Conservation (phyloP, 176 grass and related monocot genomes). For the Oryza nivara region DNA sequence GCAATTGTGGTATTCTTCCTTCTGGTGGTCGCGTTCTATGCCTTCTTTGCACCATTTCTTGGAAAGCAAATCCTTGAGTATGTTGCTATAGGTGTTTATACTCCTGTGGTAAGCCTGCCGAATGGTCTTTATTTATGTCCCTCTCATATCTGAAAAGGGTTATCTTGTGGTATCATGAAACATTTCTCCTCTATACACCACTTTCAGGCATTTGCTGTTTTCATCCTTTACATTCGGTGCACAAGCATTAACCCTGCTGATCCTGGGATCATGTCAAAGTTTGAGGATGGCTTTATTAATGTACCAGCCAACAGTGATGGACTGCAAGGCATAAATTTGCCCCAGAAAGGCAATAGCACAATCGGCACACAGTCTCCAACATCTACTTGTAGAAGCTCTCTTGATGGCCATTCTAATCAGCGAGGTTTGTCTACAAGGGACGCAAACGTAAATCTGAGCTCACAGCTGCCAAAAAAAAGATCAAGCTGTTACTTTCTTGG, state of each 20-base stretch:
- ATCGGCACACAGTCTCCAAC: slow-evolving; percentile 59
- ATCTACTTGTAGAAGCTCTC: slow-evolving; percentile 74
- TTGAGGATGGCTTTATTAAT: slow-evolving; percentile 73
- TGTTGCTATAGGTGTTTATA: slow-evolving; percentile 73
- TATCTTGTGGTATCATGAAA: slow-evolving; percentile 32
- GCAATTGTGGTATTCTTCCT: slow-evolving; percentile 95
- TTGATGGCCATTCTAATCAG: slow-evolving; percentile 65
- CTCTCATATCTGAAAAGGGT: slow-evolving; percentile 5
- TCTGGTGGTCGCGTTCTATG: slow-evolving; percentile 96
- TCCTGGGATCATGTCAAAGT: slow-evolving; percentile 97
- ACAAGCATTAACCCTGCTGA: slow-evolving; percentile 99
- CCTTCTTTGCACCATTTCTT: slow-evolving; percentile 96
- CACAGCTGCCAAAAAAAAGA: slow-evolving; percentile 54
- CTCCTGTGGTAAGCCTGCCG: slow-evolving; percentile 76
- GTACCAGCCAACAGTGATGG: slow-evolving; percentile 53
- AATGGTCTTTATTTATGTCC: not conserved
- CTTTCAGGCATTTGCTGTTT: slow-evolving; percentile 88
- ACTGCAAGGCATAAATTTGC: slow-evolving; percentile 49
- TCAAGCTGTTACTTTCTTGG: slow-evolving; percentile 74
- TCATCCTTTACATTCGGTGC: slow-evolving; percentile 94
- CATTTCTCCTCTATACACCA: slow-evolving; percentile 30
- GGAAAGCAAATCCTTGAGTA: slow-evolving; percentile 73
- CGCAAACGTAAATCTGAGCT: slow-evolving; percentile 37
- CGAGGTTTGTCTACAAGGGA: slow-evolving; percentile 58
- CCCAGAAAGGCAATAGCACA: slow-evolving; percentile 57